Evolutionary conservation across 805 yeast genomes (phyloP).

Genomic region (Metschnikowia lunata): DNA sequence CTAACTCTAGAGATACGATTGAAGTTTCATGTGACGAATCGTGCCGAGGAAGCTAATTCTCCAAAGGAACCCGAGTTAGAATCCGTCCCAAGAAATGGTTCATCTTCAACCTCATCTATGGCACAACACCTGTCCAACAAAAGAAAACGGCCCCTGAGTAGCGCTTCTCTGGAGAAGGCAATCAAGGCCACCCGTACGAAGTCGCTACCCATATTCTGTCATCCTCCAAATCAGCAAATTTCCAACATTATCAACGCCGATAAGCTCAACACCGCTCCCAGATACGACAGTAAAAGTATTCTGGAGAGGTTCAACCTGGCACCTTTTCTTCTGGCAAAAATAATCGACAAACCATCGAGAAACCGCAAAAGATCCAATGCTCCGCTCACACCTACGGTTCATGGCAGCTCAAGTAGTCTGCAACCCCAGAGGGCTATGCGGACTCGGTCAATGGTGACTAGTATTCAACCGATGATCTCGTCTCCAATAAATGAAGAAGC

Average conservation of each 20-base stretch:
- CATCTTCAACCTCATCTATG: background rate
- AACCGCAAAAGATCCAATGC: constrained; percentile 20
- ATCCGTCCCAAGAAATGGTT: background rate
- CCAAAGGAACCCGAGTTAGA: constrained; percentile 9
- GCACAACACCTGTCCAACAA: constrained; percentile 4
- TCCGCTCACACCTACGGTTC: constrained; percentile 16
- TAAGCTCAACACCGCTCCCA: constrained; percentile 33
- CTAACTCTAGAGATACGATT: constrained; percentile 57
- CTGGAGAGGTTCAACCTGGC: constrained; percentile 45
- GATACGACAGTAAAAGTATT: constrained; percentile 37
- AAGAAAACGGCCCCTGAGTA: constrained; percentile 10
- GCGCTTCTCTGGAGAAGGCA: constrained; percentile 18
- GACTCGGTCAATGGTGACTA: constrained; percentile 40
- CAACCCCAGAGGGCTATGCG: constrained; percentile 38
- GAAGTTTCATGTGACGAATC: constrained; percentile 41
- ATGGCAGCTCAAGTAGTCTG: constrained; percentile 9
- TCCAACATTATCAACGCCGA: constrained; percentile 41
- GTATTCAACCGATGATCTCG: constrained; percentile 25
- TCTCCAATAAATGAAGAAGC: constrained; percentile 42
- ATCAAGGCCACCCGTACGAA: constrained; percentile 42
- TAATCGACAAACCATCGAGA: constrained; percentile 34
- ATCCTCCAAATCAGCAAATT: constrained; percentile 36
- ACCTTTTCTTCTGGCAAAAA: constrained; percentile 38
- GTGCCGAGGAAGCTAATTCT: constrained; percentile 6
- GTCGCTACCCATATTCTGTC: constrained; percentile 39